These are phyloP conservation scores for Paecilomyces niveus DNA, from an alignment of 2,329 filamentous ascomycete genomes.

Conservation along the genomic window DNA sequence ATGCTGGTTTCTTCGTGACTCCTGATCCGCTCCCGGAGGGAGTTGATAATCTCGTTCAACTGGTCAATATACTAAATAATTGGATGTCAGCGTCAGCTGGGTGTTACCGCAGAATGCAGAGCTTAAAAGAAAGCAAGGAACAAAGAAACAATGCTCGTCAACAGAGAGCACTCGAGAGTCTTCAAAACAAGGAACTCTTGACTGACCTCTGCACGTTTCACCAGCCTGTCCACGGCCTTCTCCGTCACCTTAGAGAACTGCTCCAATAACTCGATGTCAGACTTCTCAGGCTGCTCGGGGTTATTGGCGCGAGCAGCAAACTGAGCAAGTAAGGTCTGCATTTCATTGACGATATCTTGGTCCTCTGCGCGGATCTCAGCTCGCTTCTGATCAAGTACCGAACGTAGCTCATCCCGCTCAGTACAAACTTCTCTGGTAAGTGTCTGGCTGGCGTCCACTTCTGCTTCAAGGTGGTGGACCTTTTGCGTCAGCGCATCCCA, in stretches of 20 bases:
- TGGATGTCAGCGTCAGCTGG: not conserved
- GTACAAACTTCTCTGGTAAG: constrained; percentile 31
- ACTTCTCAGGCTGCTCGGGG: constrained; percentile 26
- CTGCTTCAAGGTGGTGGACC: constrained; percentile 30
- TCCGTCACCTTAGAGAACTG: constrained; percentile 49
- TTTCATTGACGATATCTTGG: constrained; percentile 32
- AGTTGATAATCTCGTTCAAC: constrained; percentile 37
- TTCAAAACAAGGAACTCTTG: constrained; percentile 4
- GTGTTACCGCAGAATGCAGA: not conserved
- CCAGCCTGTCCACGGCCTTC: constrained; percentile 42
- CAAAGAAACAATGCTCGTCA: not conserved
- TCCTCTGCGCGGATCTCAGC: constrained; percentile 33
- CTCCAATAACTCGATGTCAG: constrained; percentile 32
- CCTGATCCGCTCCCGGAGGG: constrained; percentile 34
- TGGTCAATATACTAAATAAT: constrained; percentile 32
- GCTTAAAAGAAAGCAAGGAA: not conserved
- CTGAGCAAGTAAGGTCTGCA: constrained; percentile 34
- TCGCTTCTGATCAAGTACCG: constrained; percentile 32
- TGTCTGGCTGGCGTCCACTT: constrained; percentile 30
- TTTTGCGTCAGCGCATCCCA: constrained; percentile 27
- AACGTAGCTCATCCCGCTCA: constrained; percentile 33
- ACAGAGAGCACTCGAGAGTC: not conserved
- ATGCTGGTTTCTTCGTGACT: constrained; percentile 31
- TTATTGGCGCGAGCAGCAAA: constrained; percentile 28
- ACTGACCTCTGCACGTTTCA: constrained; percentile 37